Conservation (phyloP, 1,139 yeast species). For the Debaryomyces sp. region DNA sequence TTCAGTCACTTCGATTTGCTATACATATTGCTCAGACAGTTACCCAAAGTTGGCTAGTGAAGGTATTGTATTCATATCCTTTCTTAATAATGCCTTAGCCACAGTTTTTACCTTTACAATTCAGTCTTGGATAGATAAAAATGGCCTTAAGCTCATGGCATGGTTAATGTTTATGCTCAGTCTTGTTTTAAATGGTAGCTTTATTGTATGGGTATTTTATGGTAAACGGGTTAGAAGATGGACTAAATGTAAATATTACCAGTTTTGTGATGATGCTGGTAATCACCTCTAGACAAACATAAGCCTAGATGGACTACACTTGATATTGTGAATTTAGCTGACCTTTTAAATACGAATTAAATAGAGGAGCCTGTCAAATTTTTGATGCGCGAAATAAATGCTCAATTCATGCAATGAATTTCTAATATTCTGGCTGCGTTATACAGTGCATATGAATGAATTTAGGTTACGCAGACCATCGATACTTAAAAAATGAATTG, state of each 20-base stretch:
- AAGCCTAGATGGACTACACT: not conserved
- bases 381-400: too few species aligned
- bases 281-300: not conserved
- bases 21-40: slow-evolving; percentile 60
- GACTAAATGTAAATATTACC: slow-evolving; percentile 15
- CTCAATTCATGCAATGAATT: too few species aligned
- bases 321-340: not conserved
- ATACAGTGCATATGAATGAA: too few species aligned
- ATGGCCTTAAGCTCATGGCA: slow-evolving; percentile 41
- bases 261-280: not conserved
- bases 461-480: too few species aligned
- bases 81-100: slow-evolving; percentile 50
- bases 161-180: slow-evolving; percentile 52
- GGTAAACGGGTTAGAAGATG: slow-evolving; percentile 41
- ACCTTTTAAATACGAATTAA: too few species aligned
- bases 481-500: too few species aligned
- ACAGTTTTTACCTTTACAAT: slow-evolving; percentile 50
- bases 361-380: too few species aligned
- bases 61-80: slow-evolving; percentile 52
- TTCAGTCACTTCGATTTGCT: slow-evolving; percentile 56
- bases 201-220: slow-evolving; percentile 35
- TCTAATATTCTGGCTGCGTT: too few species aligned
- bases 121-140: slow-evolving; percentile 46
- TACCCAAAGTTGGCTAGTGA: slow-evolving; percentile 60
- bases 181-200: slow-evolving; percentile 45